Conservation (phyloP, 805 yeast genomes). For the Wickerhamomyces bisporus region DNA sequence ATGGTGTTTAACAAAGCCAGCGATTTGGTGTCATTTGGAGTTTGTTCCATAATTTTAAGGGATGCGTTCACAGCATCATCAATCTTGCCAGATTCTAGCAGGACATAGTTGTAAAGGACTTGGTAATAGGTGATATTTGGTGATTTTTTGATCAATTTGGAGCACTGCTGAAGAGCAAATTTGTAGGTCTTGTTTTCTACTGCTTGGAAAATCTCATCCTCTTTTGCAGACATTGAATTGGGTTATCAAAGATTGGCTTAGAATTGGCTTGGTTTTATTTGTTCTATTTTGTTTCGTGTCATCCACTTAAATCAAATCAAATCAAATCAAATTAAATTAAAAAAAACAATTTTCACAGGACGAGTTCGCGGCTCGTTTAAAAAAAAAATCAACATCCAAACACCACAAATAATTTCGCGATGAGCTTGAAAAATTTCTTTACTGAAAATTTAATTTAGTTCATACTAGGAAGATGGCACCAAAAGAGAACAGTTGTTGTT, state of each 20-base stretch:
- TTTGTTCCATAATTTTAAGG: slow-evolving; percentile 22
- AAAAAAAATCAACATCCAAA: too few relatives aligned
- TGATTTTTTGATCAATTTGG: slow-evolving; percentile 42
- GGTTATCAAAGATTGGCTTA: too few relatives aligned
- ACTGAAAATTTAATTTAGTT: background rate
- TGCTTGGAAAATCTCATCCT: slow-evolving; percentile 34
- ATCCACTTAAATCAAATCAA: too few relatives aligned
- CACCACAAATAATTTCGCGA: too few relatives aligned
- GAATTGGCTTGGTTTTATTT: too few relatives aligned
- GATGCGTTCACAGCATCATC: slow-evolving; percentile 22
- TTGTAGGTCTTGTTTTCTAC: slow-evolving; percentile 49
- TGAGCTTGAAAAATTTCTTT: background rate
- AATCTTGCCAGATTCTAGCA: slow-evolving; percentile 28
- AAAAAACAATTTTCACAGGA: too few relatives aligned
- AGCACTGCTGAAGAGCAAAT: slow-evolving; percentile 45
- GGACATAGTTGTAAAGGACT: slow-evolving; percentile 28
- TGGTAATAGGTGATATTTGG: slow-evolving; percentile 54
- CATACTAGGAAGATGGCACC: too few relatives aligned
- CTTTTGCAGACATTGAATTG: slow-evolving; percentile 28
- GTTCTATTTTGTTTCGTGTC: too few relatives aligned
- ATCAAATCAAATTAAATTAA: too few relatives aligned
- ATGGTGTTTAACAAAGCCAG: slow-evolving; percentile 42
- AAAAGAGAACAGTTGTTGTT: too few relatives aligned
- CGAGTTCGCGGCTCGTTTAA: too few relatives aligned
- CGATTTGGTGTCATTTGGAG: slow-evolving; percentile 52